Evolutionary conservation across 2,329 filamentous ascomycete species (phyloP).

Genomic region (Hymenoscyphus salicellus): DNA sequence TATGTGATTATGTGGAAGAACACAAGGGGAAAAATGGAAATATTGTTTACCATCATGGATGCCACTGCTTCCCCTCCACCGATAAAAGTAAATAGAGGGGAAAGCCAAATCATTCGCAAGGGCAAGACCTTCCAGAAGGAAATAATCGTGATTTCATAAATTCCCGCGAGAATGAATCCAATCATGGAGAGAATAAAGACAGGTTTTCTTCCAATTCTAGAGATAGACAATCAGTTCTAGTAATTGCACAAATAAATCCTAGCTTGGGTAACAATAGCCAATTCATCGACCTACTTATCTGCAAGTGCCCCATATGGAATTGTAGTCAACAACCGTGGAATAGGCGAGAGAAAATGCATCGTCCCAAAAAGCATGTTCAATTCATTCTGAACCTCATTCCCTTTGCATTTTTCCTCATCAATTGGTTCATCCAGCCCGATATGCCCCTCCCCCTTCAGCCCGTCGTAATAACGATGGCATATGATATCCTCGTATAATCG

Average conservation of each 20-base stretch:
- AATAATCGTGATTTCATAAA: constrained; percentile 36
- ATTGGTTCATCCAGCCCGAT: constrained; percentile 31
- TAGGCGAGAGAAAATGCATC: constrained; percentile 33
- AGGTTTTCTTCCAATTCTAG: constrained; percentile 12
- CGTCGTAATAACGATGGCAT: constrained; percentile 40
- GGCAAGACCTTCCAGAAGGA: constrained; percentile 38
- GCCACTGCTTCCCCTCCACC: constrained; percentile 40
- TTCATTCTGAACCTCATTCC: constrained; percentile 37
- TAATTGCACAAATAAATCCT: background rate
- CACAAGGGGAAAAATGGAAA: background rate
- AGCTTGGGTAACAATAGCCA: background rate
- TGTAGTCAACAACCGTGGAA: constrained; percentile 36
- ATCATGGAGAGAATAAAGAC: constrained; percentile 28
- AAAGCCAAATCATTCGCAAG: constrained; percentile 37
- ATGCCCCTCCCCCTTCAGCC: constrained; percentile 22
- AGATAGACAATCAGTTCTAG: background rate
- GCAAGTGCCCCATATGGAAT: constrained; percentile 41
- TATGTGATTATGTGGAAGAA: background rate
- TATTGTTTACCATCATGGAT: constrained; percentile 23
- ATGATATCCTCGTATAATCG: constrained; percentile 42
- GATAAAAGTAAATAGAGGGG: constrained; percentile 34
- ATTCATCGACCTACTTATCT: constrained; percentile 34
- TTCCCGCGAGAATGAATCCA: constrained; percentile 33
- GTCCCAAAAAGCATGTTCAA: constrained; percentile 39
- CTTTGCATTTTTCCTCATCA: constrained; percentile 40